A percentile compares a stretch with the other conserved stretches of the same genome.
Conservation (phyloP, 2,329 filamentous ascomycete genomes). For the Paracoccidioides brasiliensis region DNA sequence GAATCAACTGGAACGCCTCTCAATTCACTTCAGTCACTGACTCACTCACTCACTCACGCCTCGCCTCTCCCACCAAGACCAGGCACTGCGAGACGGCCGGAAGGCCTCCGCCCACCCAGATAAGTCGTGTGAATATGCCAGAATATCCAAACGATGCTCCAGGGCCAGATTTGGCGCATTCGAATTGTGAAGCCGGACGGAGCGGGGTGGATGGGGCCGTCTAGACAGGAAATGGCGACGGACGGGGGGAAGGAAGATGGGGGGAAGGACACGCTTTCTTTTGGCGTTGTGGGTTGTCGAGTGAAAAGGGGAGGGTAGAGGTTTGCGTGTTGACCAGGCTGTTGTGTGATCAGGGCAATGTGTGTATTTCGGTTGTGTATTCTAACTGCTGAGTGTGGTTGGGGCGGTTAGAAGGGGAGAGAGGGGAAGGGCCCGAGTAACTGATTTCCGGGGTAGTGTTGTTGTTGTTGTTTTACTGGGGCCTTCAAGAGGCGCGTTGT, state of each 20-base stretch:
- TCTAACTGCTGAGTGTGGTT: too few relatives aligned
- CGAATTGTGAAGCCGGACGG: background rate
- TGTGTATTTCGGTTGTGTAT: too few relatives aligned
- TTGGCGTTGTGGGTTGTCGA: too few relatives aligned
- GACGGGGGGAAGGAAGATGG: background rate
- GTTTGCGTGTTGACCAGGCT: too few relatives aligned
- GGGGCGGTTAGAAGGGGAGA: too few relatives aligned
- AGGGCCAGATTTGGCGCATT: background rate
- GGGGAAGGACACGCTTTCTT: too few relatives aligned
- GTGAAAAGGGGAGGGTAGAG: too few relatives aligned
- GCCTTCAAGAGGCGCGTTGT: too few relatives aligned
- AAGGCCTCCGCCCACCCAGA: constrained; percentile 26
- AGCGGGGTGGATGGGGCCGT: background rate
- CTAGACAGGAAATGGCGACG: background rate
- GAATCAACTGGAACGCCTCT: too few relatives aligned
- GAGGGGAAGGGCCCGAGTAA: too few relatives aligned
- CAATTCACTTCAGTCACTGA: background rate
- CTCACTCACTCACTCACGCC: constrained; percentile 11
- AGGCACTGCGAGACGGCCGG: constrained; percentile 23
- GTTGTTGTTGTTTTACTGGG: background rate
- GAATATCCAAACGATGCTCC: background rate
- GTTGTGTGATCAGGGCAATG: too few relatives aligned
- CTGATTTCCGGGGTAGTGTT: background rate
- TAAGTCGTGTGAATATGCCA: background rate
- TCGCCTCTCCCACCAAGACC: constrained; percentile 20